Base-by-base conservation (phyloP, 148 eudicot species). In the Amaranthus cruentus region DNA sequence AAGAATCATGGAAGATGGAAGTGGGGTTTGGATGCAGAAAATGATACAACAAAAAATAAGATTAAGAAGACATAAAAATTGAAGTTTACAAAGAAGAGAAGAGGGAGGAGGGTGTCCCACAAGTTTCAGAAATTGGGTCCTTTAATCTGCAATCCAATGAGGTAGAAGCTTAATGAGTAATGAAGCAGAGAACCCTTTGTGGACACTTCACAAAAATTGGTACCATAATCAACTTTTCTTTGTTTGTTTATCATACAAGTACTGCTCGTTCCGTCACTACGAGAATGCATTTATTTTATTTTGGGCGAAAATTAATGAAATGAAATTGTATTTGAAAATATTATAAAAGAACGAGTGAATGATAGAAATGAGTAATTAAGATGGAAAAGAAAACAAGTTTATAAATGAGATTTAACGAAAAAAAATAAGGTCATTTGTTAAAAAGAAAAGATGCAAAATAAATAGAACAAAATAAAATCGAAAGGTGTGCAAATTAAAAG, bases 131-230 rank as follows among this genome's bases (percentile, higher is more conserved):
- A 55, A 18, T 47, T 21, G 72, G 38, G 65, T 28, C 9, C 21
- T 56, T 65, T 61, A 54, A 69, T n/a, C 55, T 69, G 71, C 49
- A 74, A 74, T 42, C 78, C 78, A 69, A 69, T 79, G 62, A 62
- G 71, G 71, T 49, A 69, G 74, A 48, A 51, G 73, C 72, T 66
- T 66, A 66, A 53, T 66, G 54, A n/a, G 69, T 49, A 66, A 66
- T 49, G 69, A n/a, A 66, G 6, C 69, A 47, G 69, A 66, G 15
- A 12, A 28, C 38, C 15, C 60, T 70, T 65, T 68, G 60, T 38
- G 67, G 55, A 53, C 55, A 60, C 56, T 78, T 28, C 75, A 47
- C 64, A 53, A 55, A 44, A 15, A 14, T 66, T 67, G 46, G 66
- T 59, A 77, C 55, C 10, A 55, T 47, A 42, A 3, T 21, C 11